Percentiles rank a stretch among this genome's conserved stretches.
Conservation (phyloP, 441 rosid species). For the Pelargonium cotyledonis region DNA sequence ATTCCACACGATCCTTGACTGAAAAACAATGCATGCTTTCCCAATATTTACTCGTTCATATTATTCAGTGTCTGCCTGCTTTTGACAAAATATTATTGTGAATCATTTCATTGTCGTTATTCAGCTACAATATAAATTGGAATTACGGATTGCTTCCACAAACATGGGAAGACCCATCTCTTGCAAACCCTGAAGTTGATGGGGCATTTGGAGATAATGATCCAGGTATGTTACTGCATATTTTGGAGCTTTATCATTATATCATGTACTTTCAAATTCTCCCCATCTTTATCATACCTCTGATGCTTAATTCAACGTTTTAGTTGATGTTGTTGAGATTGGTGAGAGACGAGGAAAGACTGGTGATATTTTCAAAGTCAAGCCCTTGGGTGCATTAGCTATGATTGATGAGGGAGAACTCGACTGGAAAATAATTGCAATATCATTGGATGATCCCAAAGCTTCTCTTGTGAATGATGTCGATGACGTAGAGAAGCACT, state of each 20-base stretch:
- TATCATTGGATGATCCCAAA: constrained; percentile 80
- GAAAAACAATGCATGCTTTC: neutral
- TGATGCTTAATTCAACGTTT: constrained; percentile 12
- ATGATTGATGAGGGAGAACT: constrained; percentile 95
- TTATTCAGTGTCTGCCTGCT: neutral
- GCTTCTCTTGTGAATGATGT: constrained; percentile 82
- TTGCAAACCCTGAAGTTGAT: constrained; percentile 72
- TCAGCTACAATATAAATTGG: constrained; percentile 91
- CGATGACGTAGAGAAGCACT: constrained; percentile 81
- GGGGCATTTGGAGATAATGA: constrained; percentile 93
- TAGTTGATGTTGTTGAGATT: constrained; percentile 92
- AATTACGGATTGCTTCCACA: constrained; percentile 97
- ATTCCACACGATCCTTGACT: neutral
- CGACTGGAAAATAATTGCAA: constrained; percentile 87
- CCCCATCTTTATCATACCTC: neutral
- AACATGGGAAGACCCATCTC: constrained; percentile 97
- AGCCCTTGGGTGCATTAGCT: constrained; percentile 76
- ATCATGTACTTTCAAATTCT: neutral
- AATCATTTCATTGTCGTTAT: neutral
- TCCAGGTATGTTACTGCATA: constrained; percentile 47
- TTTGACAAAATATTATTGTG: neutral
- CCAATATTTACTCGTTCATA: no score
- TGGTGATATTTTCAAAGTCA: constrained; percentile 65
- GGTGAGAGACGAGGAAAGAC: constrained; percentile 56
- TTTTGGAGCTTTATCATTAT: neutral